phyloP scores from a whole-genome alignment of 352 stramenopile species.

The Globisporangium nodosum region DNA sequence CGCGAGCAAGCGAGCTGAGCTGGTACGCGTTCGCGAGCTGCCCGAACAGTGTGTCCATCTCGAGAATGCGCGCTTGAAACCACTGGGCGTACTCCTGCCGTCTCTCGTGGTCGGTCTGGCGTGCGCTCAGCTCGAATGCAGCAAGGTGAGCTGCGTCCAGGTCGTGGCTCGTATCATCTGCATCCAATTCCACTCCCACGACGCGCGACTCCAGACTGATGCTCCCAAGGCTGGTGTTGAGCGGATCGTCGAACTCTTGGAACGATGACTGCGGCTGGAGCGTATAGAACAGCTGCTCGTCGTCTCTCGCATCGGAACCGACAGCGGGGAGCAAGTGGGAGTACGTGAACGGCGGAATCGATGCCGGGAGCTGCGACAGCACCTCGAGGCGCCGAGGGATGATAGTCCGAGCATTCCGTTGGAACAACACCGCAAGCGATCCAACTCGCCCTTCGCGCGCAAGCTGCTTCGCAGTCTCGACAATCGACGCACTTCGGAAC shows the following conservation, averaged over 20 bases:
- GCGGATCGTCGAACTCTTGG: constrained; percentile 4
- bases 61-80: constrained; percentile 46
- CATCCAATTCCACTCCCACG: constrained; percentile 19
- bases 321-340: constrained; percentile 44
- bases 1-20: constrained; percentile 29
- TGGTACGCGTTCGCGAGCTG: constrained; percentile 45
- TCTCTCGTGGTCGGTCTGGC: constrained; percentile 17
- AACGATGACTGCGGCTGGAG: constrained; percentile 12
- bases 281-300: constrained; percentile 36
- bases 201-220: constrained; percentile 1
- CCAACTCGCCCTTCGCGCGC: constrained; percentile 40
- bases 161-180: constrained; percentile 40
- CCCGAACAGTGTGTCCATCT: constrained; percentile 54
- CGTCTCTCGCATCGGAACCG: constrained; percentile 13
- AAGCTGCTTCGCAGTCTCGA: constrained; percentile 35
- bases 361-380: constrained; percentile 39
- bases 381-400: constrained; percentile 40
- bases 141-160: constrained; percentile 29
- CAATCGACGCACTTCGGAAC: constrained; percentile 27
- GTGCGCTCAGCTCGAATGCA: constrained; percentile 27
- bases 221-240: neutral
- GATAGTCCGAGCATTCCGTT: constrained; percentile 47
- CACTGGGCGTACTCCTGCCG: constrained; percentile 33
- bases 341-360: constrained; percentile 31
- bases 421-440: constrained; percentile 40